phyloP scores from a whole-genome alignment of 345 rosid genomes.

The Moringa oleifera region DNA sequence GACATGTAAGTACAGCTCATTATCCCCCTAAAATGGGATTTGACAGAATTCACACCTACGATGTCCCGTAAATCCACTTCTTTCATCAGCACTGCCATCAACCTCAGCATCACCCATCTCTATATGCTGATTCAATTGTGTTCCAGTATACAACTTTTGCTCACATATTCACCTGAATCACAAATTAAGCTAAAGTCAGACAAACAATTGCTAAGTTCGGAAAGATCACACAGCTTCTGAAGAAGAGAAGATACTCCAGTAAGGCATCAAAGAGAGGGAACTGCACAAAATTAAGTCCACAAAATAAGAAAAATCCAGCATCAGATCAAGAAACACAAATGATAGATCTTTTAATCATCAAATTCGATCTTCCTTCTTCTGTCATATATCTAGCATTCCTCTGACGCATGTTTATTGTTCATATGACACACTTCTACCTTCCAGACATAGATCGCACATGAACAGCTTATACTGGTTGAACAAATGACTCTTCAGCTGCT shows the following conservation, averaged over 20 bases:
- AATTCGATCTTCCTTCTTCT: neutral
- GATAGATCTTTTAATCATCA: neutral
- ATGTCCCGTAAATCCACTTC: conserved; percentile 74
- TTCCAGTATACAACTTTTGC: conserved; percentile 54
- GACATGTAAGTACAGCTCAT: conserved; percentile 69
- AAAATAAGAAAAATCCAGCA: neutral
- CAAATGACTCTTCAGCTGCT: conserved; percentile 63
- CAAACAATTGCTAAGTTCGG: neutral
- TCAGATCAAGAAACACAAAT: neutral
- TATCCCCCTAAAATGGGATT: conserved; percentile 66
- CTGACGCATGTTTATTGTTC: neutral
- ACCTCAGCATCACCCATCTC: conserved; percentile 58
- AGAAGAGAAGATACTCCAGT: neutral
- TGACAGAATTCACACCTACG: conserved; percentile 67
- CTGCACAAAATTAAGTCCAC: too few species aligned
- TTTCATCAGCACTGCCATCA: conserved; percentile 67
- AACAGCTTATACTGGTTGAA: conserved; percentile 47
- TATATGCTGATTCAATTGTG: conserved; percentile 60
- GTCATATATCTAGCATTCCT: too few species aligned
- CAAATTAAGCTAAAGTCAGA: conserved; percentile 13
- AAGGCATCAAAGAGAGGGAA: neutral
- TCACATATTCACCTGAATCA: conserved; percentile 61
- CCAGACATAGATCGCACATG: conserved; percentile 67
- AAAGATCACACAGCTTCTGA: neutral
- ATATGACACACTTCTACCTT: conserved; percentile 57